Base-by-base conservation (phyloP, 148 eudicot species). In the Rhododendron griersonianum region DNA sequence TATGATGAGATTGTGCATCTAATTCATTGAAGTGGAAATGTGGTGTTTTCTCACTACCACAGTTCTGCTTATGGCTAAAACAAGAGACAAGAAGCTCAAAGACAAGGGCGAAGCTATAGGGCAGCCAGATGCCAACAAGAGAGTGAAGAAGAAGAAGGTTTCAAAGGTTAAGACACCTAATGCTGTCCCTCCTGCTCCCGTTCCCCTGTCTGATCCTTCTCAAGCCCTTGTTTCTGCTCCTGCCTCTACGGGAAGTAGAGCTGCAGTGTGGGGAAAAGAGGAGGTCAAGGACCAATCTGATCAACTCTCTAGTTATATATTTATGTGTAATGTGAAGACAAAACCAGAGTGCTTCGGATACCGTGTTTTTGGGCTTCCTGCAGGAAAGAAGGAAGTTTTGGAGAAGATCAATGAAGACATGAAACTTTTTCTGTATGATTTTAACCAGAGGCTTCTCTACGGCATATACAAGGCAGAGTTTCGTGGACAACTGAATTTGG, bases 281-380 rank as follows among this genome's bases (percentile, higher is more conserved):
- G 19, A 65, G 53, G 35, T 11, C 28, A 33, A 15, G 73, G 53
- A 86, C 44, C 47, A 75, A 39, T 63, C 9, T 19, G 83, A 61
- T 14, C 86, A 25, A 33, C 19, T 45, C 47, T 84, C 89, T 84
- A 90, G 91, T 7, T 90, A 83, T 87, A 91, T 93, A 87, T 93
- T 93, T 89, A 92, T 90, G 92, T 93, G 95, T 69, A 92, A 88
- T 67, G 59, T 45, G 80, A 85, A 19, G 81, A 92, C 93, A 30
- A 93, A 92, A 85, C 87, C 85, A 71, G 93, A 93, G 65, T 93
- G 94, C 91, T 93, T 83, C 71, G 41, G 45, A 16, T 90, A 91
- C 80, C 83, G 89, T 77, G 93, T 92, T 63, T 93, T 93, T 80
- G 94, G 95, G 86, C 88, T 93, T 83, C 93, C 95, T 85, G 87